These are phyloP conservation scores for Diversispora eburnea DNA, from an alignment of 192 early-diverging fungal species.

Conservation along the genomic window DNA sequence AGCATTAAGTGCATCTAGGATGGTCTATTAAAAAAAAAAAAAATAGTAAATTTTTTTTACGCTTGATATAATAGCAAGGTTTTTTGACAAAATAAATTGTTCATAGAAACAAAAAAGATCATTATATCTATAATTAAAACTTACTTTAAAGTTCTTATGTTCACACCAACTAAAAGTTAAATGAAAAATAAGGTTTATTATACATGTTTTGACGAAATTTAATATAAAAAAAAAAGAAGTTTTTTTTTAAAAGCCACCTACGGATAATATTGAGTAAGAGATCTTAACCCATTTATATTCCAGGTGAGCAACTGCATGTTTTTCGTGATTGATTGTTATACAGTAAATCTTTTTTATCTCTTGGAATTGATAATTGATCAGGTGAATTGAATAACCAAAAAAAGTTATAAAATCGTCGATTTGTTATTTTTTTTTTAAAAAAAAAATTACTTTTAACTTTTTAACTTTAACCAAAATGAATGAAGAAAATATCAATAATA, in stretches of 20 bases:
- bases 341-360: too few species aligned
- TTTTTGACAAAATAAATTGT: neutral
- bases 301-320: slow-evolving; percentile 58
- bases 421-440: too few species aligned
- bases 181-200: slow-evolving; percentile 28
- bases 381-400: too few species aligned
- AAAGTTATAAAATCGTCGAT: too few species aligned
- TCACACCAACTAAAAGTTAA: slow-evolving; percentile 1
- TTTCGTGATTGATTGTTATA: too few species aligned
- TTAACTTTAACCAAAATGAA: too few species aligned
- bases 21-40: slow-evolving; percentile 26
- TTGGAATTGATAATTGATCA: too few species aligned
- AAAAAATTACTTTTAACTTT: too few species aligned
- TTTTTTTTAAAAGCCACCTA: slow-evolving; percentile 38
- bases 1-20: slow-evolving; percentile 46
- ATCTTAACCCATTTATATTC: slow-evolving; percentile 58
- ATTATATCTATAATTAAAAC: neutral
- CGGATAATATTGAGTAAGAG: slow-evolving; percentile 50
- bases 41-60: neutral
- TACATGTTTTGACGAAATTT: slow-evolving; percentile 23
- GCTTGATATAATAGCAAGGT: too few species aligned
- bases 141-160: slow-evolving; percentile 11
- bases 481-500: too few species aligned
- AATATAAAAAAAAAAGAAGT: neutral
- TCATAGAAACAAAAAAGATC: neutral